Conservation (phyloP, 208 protist genomes). For the Leishmania major region DNA sequence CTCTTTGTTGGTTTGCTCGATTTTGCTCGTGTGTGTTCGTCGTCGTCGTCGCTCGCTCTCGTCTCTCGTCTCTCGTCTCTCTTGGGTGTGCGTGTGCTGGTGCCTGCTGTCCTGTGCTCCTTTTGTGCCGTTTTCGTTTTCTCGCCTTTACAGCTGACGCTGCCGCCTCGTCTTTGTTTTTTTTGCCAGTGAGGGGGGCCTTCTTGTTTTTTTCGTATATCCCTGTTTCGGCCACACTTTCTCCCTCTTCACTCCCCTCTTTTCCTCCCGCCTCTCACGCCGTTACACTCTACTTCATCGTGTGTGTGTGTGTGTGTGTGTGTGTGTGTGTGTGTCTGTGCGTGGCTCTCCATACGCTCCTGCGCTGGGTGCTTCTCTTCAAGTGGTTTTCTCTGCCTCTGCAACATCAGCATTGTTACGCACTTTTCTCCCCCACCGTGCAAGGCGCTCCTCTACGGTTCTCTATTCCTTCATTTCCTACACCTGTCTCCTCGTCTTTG, state of each 20-base stretch:
- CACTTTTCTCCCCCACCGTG: not conserved
- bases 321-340: not conserved
- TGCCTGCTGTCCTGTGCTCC: not conserved
- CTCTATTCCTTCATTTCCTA: not conserved
- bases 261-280: not conserved
- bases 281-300: not conserved
- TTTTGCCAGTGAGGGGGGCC: not conserved
- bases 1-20: not conserved
- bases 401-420: too few species aligned
- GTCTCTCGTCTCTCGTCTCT: not conserved
- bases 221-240: not conserved
- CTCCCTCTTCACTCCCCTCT: not conserved
- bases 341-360: not conserved
- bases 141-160: not conserved
- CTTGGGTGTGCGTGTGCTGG: not conserved
- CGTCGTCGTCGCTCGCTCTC: not conserved
- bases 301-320: not conserved
- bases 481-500: not conserved
- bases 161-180: not conserved
- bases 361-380: not conserved
- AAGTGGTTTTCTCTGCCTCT: not conserved
- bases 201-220: not conserved
- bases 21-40: not conserved
- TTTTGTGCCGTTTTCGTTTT: not conserved
- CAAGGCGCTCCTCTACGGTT: not conserved